phyloP scores from a whole-genome alignment of 2,329 filamentous ascomycete genomes.

The Clarireedia monteithiana region DNA sequence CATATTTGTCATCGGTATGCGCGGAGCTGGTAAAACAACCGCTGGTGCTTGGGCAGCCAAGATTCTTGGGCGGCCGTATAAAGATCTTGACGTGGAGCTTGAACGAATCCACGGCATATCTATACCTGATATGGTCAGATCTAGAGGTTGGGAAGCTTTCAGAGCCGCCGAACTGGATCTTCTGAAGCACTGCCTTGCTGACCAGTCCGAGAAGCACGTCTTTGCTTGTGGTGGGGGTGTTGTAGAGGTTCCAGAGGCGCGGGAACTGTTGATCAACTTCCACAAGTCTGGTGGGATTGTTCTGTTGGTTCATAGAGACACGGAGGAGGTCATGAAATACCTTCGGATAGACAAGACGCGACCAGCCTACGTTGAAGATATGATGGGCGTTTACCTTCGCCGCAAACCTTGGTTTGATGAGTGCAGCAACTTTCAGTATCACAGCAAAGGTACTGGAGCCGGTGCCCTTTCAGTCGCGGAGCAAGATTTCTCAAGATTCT shows the following conservation, averaged over 20 bases:
- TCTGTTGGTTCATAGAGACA: slow-evolving; percentile 79
- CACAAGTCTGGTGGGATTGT: slow-evolving; percentile 74
- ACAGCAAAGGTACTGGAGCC: slow-evolving; percentile 57
- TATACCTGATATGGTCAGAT: slow-evolving; percentile 78
- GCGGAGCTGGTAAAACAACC: slow-evolving; percentile 93
- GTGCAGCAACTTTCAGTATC: slow-evolving; percentile 92
- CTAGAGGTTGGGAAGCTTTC: slow-evolving; percentile 81
- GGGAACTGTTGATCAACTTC: slow-evolving; percentile 67
- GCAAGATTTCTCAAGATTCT: slow-evolving; percentile 66
- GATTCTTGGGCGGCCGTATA: slow-evolving; percentile 65
- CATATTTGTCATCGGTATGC: slow-evolving; percentile 94
- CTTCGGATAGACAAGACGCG: slow-evolving; percentile 81
- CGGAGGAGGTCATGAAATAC: slow-evolving; percentile 81
- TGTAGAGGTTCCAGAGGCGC: slow-evolving; percentile 76
- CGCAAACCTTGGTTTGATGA: slow-evolving; percentile 84
- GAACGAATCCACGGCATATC: slow-evolving; percentile 65
- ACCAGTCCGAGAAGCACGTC: slow-evolving; percentile 67
- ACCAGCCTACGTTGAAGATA: slow-evolving; percentile 87
- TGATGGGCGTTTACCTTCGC: slow-evolving; percentile 82
- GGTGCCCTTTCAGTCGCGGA: slow-evolving; percentile 25
- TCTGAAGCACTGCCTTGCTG: slow-evolving; percentile 64
- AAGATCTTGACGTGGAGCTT: slow-evolving; percentile 84
- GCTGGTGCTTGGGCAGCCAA: slow-evolving; percentile 78
- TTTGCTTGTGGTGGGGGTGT: slow-evolving; percentile 93
- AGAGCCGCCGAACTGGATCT: slow-evolving; percentile 69